Conservation (phyloP, 768 basidiomycete genomes). For the Saitozyma podzolica region DNA sequence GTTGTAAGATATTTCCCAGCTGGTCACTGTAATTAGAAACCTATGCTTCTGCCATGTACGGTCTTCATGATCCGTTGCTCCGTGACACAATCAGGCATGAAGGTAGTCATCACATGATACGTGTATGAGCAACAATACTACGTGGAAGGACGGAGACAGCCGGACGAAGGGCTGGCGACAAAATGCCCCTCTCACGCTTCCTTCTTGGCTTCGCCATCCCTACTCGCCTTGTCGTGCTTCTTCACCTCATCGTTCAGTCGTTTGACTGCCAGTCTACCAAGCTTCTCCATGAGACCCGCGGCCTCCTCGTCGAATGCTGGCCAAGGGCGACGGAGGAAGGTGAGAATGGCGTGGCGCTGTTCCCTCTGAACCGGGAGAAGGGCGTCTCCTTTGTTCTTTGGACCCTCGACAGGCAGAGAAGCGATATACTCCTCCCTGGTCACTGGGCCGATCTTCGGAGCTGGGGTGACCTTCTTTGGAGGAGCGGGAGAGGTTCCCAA, state of each 20-base stretch:
- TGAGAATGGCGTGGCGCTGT: slow-evolving; percentile 35
- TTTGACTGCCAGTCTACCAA: slow-evolving; percentile 28
- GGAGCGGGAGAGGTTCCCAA: slow-evolving; percentile 9
- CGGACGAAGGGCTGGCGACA: too few relatives aligned
- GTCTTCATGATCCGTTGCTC: too few relatives aligned
- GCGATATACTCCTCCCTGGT: slow-evolving; percentile 34
- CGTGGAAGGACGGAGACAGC: too few relatives aligned
- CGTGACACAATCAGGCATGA: too few relatives aligned
- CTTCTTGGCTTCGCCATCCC: slow-evolving; percentile 11
- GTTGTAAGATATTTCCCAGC: not conserved
- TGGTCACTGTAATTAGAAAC: not conserved
- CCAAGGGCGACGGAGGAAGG: slow-evolving; percentile 41
- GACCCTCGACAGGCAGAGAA: slow-evolving; percentile 29
- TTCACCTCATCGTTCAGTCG: slow-evolving; percentile 20
- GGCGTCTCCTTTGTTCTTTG: slow-evolving; percentile 26
- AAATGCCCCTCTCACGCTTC: not conserved
- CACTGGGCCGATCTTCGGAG: slow-evolving; percentile 22
- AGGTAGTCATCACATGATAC: too few relatives aligned
- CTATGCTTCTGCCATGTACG: too few relatives aligned
- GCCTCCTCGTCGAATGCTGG: slow-evolving; percentile 34
- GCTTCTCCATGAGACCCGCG: slow-evolving; percentile 28
- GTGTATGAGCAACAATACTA: too few relatives aligned
- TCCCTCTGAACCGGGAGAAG: slow-evolving; percentile 33
- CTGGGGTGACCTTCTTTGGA: not conserved
- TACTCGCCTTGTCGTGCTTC: slow-evolving; percentile 1